Evolutionary conservation across 2,329 filamentous ascomycete genomes (phyloP), one percentile per base, ranked within the genome.

Genomic region (Biscogniauxia marginata): DNA sequence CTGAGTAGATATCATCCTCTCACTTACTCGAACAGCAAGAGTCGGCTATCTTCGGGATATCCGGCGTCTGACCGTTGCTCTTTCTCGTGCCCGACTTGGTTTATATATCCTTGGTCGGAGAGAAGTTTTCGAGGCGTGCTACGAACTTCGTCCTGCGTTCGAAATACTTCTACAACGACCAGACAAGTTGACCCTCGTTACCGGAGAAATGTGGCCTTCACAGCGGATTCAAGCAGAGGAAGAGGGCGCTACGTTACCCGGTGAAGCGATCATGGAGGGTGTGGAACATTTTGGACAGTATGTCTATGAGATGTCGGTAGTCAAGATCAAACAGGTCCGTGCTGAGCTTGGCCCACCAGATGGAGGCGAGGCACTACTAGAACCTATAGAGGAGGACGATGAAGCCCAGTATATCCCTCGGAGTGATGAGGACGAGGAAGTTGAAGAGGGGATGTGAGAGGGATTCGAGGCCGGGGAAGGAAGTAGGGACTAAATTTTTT

Each of bases 201-300:
- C 90, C 0, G 90, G 90, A 18, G 95, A 99, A 76, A 84, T 98
- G 77, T 96, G 86, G 80, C 90, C 90, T 0, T 84, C 89, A 0
- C 73, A 81, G 53, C 79, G 90, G 46, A 67, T 75, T 3, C 70
- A 77, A 9, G 67, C 72, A 3, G 79, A 79, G 48, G 73, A 70
- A 18, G 77, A 78, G 7, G 79, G 79, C 18, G 77, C 79, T 6
- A 69, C 77, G 6, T 76, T 84, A 6, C 75, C 79, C 1, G 81
- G 81, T 11, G 81, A 84, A 65, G 87, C 86, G 1, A 79, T 85
- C 19, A 98, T 99, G 90, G 90, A 93, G 66, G 85, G 89, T 30
- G 87, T 98, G 1, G 93, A 99, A 77, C 95, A 99, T 76, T 74
- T 99, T 34, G 95, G 95, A 0, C 89, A 96, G 74, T 99, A 97